Conservation (phyloP, 2,329 filamentous ascomycete species). For the Apiospora saccharicola region DNA sequence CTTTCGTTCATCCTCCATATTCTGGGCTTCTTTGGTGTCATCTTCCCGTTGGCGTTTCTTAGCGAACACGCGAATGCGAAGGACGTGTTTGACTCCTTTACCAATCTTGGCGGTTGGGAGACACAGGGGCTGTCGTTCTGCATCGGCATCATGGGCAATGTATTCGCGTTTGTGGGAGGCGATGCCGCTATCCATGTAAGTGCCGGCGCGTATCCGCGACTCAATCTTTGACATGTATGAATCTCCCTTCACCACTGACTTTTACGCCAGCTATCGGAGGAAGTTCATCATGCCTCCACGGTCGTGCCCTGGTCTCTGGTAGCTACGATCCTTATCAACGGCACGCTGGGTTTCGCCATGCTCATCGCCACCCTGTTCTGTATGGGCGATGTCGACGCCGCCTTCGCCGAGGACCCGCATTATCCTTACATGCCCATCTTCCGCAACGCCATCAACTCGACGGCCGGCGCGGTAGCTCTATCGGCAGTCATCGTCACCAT, state of each 20-base stretch:
- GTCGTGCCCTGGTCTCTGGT: constrained; percentile 51
- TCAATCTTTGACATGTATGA: no score
- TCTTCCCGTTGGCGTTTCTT: constrained; percentile 45
- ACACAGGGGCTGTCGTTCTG: constrained; percentile 34
- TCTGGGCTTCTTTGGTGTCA: constrained; percentile 53
- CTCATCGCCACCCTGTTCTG: constrained; percentile 63
- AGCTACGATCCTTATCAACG: constrained; percentile 57
- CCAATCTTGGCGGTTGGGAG: not conserved
- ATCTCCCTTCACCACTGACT: constrained; percentile 48
- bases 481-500: constrained; percentile 44
- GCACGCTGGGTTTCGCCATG: constrained; percentile 61
- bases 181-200: constrained; percentile 36
- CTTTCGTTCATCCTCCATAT: constrained; percentile 37
- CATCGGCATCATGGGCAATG: constrained; percentile 31
- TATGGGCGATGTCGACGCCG: constrained; percentile 54
- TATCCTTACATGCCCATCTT: constrained; percentile 69
- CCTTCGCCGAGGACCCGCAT: constrained; percentile 53
- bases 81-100: constrained; percentile 39
- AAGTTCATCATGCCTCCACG: not conserved
- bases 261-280: not conserved
- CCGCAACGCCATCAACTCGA: constrained; percentile 55
- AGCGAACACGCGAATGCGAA: constrained; percentile 36
- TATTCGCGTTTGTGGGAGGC: constrained; percentile 33
- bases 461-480: constrained; percentile 55
- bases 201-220: constrained; percentile 40